Evolutionary conservation across 2,329 filamentous ascomycete genomes (phyloP), one percentile per base, ranked within the genome.

Genomic region (Curvularia sp.): DNA sequence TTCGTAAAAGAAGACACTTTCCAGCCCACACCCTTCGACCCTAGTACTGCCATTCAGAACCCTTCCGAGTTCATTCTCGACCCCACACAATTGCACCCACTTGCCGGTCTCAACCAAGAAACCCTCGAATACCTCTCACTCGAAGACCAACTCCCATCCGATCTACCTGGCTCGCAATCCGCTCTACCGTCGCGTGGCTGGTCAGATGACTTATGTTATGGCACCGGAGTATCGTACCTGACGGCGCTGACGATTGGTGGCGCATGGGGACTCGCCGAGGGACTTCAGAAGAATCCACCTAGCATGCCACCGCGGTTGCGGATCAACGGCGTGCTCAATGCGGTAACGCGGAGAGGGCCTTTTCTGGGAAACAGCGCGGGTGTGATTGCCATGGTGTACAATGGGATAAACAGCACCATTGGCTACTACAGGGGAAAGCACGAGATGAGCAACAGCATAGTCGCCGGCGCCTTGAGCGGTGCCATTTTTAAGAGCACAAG

Each of bases 151-250:
- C 87, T 89, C 27, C 87, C 97, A 57, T 93, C 92, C 61, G 89
- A 96, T 72, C 85, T 96, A 19, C 93, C 93, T 48, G 93, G 93
- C 73, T 86, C 88, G 59, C 90, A 91, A 76, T 96, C 94, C 42
- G 90, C 93, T 53, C 86, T 99, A 53, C 95, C 96, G 42, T 97
- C 93, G 55, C 89, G 95, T 77, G 95, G 95, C 76, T 99, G 96
- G 88, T 96, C 93, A 60, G 95, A 99, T 76, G 95, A 99, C 78
- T 87, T 99, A 59, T 98, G 95, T 81, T 99, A 99, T 78, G 95
- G 96, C 74, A 96, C 95, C 21, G 95, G 95, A 70, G 89, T 94
- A 62, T 97, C 93, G 74, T 99, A 99, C 77, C 83, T 99, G 60
- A 83, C 91, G n/a, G 95, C 91, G 6, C 82, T 99, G 71, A 86